Base-by-base conservation (phyloP, 805 yeast species). In the Torulaspora quercuum region DNA sequence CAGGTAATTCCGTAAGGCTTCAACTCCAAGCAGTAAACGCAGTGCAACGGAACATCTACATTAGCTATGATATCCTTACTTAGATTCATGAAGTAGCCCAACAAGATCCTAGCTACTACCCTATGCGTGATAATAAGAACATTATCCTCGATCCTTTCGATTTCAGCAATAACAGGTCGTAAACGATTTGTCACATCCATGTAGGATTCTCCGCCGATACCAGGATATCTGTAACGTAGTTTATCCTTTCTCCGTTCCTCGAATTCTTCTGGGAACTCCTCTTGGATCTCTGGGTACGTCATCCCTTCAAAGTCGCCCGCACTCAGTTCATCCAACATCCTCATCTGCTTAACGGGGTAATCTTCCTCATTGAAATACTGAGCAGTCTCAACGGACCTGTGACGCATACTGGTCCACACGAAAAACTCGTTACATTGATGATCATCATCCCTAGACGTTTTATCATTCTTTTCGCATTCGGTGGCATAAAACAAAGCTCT, bases 1-100 rank as follows among this genome's bases (percentile, higher is more conserved):
- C 95, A 90, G 43, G 87, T 94, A 2, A 94, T 95, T 2, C 97
- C 97, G 60, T 87, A 90, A 0, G 97, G 97, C 59, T 85, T 86
- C 33, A 90, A 88, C 55, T 90, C 97, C 43, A 90, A 71, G 40
- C 90, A 76, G 57, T 89, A 90, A 7, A 90, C 78, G 6, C 95
- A 84, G 55, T 90, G 97, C 37, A 90, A 67, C 4, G 97, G 97
- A 5, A 90, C 89, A 61, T 90, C 97, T 46, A 90, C 70, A 50
- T 85, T 95, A 1, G 95, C 89, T 41, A 90, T 84, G 0, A 86
- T 70, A 25, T 84, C 83, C 49, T 80, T 74, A 46, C 80, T 79
- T 42, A 92, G 67, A 54, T 89, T 90, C 71, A 90, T 69, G 52
- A 87, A 92, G 59, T 90, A 90, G 0, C 95, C 96, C 38, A 90